These are phyloP conservation scores for Amanita rubescens DNA, from an alignment of 768 basidiomycete genomes.

Conservation along the genomic window DNA sequence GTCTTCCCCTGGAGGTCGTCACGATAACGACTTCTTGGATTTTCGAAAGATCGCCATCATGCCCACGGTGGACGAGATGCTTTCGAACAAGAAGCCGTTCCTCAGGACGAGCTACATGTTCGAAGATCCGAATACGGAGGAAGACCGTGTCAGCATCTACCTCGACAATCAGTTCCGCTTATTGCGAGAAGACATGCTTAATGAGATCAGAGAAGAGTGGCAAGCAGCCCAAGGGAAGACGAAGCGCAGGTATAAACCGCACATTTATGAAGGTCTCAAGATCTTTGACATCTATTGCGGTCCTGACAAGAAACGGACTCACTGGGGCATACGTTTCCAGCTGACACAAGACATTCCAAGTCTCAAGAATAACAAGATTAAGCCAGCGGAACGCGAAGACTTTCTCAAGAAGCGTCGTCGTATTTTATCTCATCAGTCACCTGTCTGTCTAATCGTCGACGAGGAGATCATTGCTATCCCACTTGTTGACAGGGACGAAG, in stretches of 20 bases:
- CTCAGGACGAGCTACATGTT: slow-evolving; percentile 36
- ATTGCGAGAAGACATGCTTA: slow-evolving; percentile 55
- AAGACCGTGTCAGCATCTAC: slow-evolving; percentile 35
- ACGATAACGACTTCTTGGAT: slow-evolving; percentile 60
- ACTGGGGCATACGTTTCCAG: slow-evolving; percentile 35
- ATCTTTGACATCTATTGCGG: slow-evolving; percentile 30
- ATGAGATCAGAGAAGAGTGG: slow-evolving; percentile 50
- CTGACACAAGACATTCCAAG: slow-evolving; percentile 29
- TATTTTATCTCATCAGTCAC: slow-evolving; percentile 45
- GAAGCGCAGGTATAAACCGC: slow-evolving; percentile 31
- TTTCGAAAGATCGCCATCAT: slow-evolving; percentile 57
- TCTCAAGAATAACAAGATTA: slow-evolving; percentile 21
- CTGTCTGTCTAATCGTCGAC: slow-evolving; percentile 45
- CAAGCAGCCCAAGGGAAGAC: slow-evolving; percentile 31
- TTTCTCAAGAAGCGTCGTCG: slow-evolving; percentile 31
- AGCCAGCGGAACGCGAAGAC: slow-evolving; percentile 27
- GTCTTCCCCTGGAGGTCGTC: slow-evolving; percentile 50
- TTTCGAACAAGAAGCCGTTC: slow-evolving; percentile 37
- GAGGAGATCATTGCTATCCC: slow-evolving; percentile 44
- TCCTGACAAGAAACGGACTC: slow-evolving; percentile 18
- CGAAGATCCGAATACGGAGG: slow-evolving; percentile 33
- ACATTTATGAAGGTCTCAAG: slow-evolving; percentile 22
- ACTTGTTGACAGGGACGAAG: slow-evolving; percentile 47
- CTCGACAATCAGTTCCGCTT: slow-evolving; percentile 64
- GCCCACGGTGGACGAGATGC: slow-evolving; percentile 54